phyloP scores from a whole-genome alignment of 2,329 filamentous ascomycete genomes.

The Dothistroma pini region DNA sequence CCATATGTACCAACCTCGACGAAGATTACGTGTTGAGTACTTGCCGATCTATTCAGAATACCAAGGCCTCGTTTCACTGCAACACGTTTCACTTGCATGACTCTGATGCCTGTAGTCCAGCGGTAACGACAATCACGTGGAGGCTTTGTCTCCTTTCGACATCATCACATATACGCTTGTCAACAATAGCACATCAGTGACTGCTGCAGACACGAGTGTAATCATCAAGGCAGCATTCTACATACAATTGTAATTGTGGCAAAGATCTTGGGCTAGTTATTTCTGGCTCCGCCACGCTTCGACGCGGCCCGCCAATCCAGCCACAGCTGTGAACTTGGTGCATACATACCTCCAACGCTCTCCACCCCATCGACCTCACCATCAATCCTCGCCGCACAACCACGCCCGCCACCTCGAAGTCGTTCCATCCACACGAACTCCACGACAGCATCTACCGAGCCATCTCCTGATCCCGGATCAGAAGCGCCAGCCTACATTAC shows the following conservation, averaged over 20 bases:
- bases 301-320: background rate
- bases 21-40: background rate
- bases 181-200: background rate
- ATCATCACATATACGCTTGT: background rate
- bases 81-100: background rate
- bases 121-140: background rate
- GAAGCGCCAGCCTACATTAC: constrained; percentile 6
- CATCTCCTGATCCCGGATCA: constrained; percentile 13
- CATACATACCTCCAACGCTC: background rate
- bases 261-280: background rate
- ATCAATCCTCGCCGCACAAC: background rate
- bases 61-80: background rate
- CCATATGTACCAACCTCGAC: background rate
- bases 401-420: background rate
- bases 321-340: background rate
- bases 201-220: background rate
- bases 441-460: background rate
- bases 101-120: background rate
- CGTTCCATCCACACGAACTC: background rate
- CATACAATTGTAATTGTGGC: background rate
- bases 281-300: background rate
- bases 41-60: background rate
- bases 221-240: background rate
- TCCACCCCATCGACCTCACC: constrained; percentile 1
- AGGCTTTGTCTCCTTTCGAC: background rate